These are phyloP conservation scores for Knoxia roxburghii DNA, from an alignment of 257 asterid genomes.

Conservation along the genomic window DNA sequence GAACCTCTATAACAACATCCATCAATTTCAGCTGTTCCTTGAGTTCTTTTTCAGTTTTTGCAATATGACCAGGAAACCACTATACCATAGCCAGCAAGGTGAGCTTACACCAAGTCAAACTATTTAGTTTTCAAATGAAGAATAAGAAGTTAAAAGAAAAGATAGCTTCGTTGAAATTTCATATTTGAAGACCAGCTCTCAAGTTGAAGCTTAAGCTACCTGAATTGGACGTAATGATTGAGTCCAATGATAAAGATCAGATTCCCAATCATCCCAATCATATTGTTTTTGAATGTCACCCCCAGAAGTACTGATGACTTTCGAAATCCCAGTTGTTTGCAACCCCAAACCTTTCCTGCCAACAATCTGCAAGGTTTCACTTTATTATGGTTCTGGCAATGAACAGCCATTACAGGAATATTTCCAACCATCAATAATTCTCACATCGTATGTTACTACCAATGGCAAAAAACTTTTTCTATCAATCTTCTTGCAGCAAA, in stretches of 20 bases:
- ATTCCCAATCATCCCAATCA: constrained; percentile 69
- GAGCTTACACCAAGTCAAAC: constrained; percentile 14
- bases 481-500: not conserved
- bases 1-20: constrained; percentile 97
- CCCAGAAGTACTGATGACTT: constrained; percentile 29
- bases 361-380: constrained; percentile 51
- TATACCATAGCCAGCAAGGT: constrained; percentile 25
- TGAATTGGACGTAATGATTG: constrained; percentile 80
- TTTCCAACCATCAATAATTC: not conserved
- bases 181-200: constrained; percentile 10
- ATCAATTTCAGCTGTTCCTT: constrained; percentile 90
- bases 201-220: constrained; percentile 49
- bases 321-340: constrained; percentile 38
- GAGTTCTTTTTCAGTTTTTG: constrained; percentile 88
- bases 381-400: not conserved
- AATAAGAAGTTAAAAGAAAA: constrained; percentile 4
- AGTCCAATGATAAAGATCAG: constrained; percentile 80
- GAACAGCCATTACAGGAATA: not conserved
- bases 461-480: not conserved
- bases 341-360: constrained; percentile 49
- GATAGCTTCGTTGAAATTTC: constrained; percentile 11
- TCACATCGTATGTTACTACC: not conserved
- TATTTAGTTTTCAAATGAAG: constrained; percentile 13
- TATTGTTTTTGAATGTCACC: constrained; percentile 38
- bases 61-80: constrained; percentile 99